A percentile compares a stretch with the other conserved stretches of the same genome.
Evolutionary conservation across 208 protist genomes (phyloP).

Genomic region (Wallacemonas sp.): DNA sequence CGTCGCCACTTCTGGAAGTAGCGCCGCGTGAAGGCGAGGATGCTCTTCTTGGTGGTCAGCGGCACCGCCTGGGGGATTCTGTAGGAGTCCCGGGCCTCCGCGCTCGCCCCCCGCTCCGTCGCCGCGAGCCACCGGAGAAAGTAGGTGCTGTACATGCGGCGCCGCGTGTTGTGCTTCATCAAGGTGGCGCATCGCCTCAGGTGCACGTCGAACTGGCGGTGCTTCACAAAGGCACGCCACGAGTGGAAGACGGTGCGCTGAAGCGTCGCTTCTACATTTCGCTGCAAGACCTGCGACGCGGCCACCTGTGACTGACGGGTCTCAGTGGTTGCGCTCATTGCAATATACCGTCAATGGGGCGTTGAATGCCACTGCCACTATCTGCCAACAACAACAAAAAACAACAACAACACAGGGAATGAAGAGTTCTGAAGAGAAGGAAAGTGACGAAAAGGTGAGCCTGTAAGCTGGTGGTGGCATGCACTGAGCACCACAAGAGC

Average conservation of each 20-base stretch:
- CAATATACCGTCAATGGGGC: background rate
- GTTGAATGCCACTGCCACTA: no score
- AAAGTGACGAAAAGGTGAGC: no score
- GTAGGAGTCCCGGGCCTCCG: slow-evolving; percentile 19
- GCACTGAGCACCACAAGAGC: no score
- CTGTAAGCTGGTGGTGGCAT: no score
- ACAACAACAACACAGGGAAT: no score
- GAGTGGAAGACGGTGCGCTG: slow-evolving; percentile 31
- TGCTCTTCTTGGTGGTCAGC: slow-evolving; percentile 56
- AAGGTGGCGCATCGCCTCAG: slow-evolving; percentile 64
- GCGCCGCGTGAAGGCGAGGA: slow-evolving; percentile 46
- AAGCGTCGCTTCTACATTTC: slow-evolving; percentile 6
- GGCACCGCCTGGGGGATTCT: slow-evolving; percentile 47
- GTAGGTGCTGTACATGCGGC: slow-evolving; percentile 38
- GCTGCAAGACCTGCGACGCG: background rate
- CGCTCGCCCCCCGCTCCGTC: slow-evolving; percentile 29
- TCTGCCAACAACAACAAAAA: no score
- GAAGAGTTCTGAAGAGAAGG: no score
- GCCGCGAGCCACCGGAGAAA: slow-evolving; percentile 72
- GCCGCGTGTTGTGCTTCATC: slow-evolving; percentile 56
- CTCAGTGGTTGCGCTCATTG: background rate
- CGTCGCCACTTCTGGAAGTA: slow-evolving; percentile 69
- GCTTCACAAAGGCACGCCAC: slow-evolving; percentile 33
- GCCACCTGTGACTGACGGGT: background rate
- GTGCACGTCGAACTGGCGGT: slow-evolving; percentile 49